Conservation (phyloP, 176 grass and related monocot species). For the Hordeum vulgare region DNA sequence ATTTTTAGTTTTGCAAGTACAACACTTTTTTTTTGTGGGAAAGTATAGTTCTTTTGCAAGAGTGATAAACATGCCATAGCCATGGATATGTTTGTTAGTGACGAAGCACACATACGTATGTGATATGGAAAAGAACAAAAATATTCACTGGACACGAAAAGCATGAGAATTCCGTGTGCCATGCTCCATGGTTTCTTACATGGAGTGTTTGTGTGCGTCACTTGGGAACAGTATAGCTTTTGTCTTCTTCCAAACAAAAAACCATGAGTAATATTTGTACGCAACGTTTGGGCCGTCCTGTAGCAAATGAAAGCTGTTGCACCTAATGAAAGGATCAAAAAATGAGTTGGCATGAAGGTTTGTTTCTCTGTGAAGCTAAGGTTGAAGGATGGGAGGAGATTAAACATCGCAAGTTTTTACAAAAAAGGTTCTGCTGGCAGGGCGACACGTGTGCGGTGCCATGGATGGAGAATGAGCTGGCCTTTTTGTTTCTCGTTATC, state of each 20-base stretch:
- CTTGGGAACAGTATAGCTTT: background rate
- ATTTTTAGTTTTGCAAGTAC: background rate
- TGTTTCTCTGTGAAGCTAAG: background rate
- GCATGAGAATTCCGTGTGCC: background rate
- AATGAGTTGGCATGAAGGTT: background rate
- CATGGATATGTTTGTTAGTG: background rate
- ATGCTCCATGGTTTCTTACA: background rate
- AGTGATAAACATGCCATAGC: background rate
- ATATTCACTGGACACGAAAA: background rate
- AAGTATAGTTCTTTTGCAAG: background rate
- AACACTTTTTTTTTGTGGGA: background rate
- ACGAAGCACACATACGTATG: background rate
- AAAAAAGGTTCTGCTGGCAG: background rate
- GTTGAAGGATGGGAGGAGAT: background rate
- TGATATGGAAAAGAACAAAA: background rate
- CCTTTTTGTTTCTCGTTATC: background rate
- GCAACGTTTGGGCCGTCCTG: background rate
- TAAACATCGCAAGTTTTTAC: background rate
- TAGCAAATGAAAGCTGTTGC: conserved; percentile 32
- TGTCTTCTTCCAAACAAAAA: background rate
- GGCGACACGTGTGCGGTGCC: background rate
- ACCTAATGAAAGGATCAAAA: background rate
- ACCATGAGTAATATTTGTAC: background rate
- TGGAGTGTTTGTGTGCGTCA: background rate
- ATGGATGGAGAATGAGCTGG: background rate